phyloP scores from a whole-genome alignment of 129 eudicot species.

The Mikania micrantha region DNA sequence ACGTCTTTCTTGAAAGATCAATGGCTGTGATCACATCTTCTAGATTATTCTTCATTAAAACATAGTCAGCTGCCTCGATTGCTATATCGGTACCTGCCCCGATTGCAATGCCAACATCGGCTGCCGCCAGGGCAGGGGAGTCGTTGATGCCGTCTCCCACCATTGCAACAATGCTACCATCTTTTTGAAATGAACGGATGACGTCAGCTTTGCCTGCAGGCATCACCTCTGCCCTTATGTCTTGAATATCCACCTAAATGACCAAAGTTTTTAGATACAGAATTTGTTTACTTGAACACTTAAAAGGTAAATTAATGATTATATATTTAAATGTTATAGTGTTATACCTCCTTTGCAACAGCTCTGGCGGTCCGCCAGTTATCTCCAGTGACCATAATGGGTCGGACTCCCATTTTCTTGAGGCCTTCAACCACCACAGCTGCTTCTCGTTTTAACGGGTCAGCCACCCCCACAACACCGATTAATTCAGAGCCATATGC shows the following conservation, averaged over 20 bases:
- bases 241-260: slow-evolving; percentile 71
- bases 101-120: slow-evolving; percentile 94
- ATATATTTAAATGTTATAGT: too few species aligned
- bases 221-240: slow-evolving; percentile 87
- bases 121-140: slow-evolving; percentile 91
- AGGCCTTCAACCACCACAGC: slow-evolving; percentile 92
- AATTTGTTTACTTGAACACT: neutral
- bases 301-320: neutral
- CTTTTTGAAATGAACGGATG: slow-evolving; percentile 74
- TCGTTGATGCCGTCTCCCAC: slow-evolving; percentile 98
- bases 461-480: slow-evolving; percentile 90
- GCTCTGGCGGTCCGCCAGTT: slow-evolving; percentile 95
- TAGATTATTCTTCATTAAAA: slow-evolving; percentile 76
- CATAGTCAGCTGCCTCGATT: slow-evolving; percentile 95
- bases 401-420: slow-evolving; percentile 80
- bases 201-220: slow-evolving; percentile 97
- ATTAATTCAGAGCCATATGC: slow-evolving; percentile 49
- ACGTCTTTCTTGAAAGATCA: slow-evolving; percentile 92
- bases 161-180: slow-evolving; percentile 87
- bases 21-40: slow-evolving; percentile 98
- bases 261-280: neutral
- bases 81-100: slow-evolving; percentile 98
- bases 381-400: slow-evolving; percentile 99
- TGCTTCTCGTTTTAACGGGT: slow-evolving; percentile 95
- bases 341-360: slow-evolving; percentile 89